Conservation (phyloP, 805 yeast species). For the Barnettozyma salicaria region DNA sequence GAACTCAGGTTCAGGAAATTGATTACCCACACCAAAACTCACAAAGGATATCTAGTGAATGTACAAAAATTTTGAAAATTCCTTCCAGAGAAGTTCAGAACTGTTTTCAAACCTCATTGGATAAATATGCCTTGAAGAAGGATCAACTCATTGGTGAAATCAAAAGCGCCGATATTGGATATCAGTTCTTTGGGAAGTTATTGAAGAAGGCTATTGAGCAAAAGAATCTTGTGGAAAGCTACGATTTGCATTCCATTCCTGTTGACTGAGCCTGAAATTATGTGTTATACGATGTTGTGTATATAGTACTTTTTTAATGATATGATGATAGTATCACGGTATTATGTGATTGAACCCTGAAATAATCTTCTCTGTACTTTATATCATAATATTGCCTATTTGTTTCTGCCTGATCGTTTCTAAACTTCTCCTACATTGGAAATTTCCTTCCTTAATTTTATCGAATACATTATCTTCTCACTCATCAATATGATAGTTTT, state of each 20-base stretch:
- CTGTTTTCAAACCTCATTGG: slow-evolving; percentile 60
- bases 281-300: too few relatives aligned
- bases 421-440: too few relatives aligned
- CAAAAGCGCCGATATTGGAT: slow-evolving; percentile 50
- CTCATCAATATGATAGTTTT: too few relatives aligned
- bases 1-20: slow-evolving; percentile 49
- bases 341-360: too few relatives aligned
- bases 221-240: slow-evolving; percentile 33
- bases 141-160: slow-evolving; percentile 47
- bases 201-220: slow-evolving; percentile 40
- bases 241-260: slow-evolving; percentile 35
- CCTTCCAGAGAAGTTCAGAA: slow-evolving; percentile 80
- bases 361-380: too few relatives aligned
- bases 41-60: slow-evolving; percentile 72
- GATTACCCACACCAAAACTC: slow-evolving; percentile 82
- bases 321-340: too few relatives aligned
- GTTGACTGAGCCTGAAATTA: too few relatives aligned
- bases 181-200: slow-evolving; percentile 48
- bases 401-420: too few relatives aligned
- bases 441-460: too few relatives aligned
- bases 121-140: slow-evolving; percentile 52
- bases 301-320: too few relatives aligned
- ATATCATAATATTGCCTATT: too few relatives aligned
- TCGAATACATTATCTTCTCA: too few relatives aligned
- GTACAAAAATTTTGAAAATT: slow-evolving; percentile 68